phyloP scores from a whole-genome alignment of 2,329 filamentous ascomycete species.

The Aureobasidium zeae region DNA sequence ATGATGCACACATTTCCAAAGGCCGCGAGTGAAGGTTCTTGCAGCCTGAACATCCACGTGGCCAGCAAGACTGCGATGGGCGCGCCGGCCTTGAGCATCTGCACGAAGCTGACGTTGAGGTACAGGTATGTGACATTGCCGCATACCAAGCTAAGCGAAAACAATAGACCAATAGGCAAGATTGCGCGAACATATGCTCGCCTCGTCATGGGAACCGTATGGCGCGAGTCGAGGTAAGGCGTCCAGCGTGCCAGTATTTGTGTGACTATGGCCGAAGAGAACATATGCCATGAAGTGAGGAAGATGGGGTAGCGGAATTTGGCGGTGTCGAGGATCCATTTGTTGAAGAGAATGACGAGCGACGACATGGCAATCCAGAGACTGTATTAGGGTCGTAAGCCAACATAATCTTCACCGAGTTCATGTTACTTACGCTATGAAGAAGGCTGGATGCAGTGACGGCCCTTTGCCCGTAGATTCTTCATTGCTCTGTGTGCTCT shows the following conservation, averaged over 20 bases:
- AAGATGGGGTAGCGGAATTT: slow-evolving; percentile 46
- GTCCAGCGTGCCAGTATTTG: slow-evolving; percentile 22
- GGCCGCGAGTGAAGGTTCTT: slow-evolving; percentile 17
- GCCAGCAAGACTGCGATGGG: slow-evolving; percentile 20
- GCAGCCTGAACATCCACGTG: slow-evolving; percentile 19
- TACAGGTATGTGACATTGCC: slow-evolving; percentile 23
- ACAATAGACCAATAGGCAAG: slow-evolving; percentile 22
- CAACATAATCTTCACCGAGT: no score
- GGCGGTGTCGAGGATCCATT: slow-evolving; percentile 71
- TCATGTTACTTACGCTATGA: slow-evolving; percentile 58
- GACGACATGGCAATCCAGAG: slow-evolving; percentile 75
- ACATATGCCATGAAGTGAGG: slow-evolving; percentile 23
- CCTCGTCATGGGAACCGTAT: slow-evolving; percentile 22
- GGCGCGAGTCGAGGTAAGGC: slow-evolving; percentile 20
- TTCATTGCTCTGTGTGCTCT: neutral
- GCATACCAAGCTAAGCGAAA: slow-evolving; percentile 21
- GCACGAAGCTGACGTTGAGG: slow-evolving; percentile 23
- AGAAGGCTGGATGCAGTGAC: slow-evolving; percentile 68
- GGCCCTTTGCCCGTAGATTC: neutral
- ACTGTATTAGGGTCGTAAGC: slow-evolving; percentile 27
- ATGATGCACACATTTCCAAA: slow-evolving; percentile 22
- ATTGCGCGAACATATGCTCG: slow-evolving; percentile 22
- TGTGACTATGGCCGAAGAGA: slow-evolving; percentile 22
- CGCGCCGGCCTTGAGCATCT: slow-evolving; percentile 24
- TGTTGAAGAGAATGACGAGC: slow-evolving; percentile 82